Percentiles rank a stretch among this genome's conserved stretches.
These are phyloP conservation scores for Ceratobasidium sp. DNA, from an alignment of 1,284 basidiomycete genomes.

Conservation along the genomic window DNA sequence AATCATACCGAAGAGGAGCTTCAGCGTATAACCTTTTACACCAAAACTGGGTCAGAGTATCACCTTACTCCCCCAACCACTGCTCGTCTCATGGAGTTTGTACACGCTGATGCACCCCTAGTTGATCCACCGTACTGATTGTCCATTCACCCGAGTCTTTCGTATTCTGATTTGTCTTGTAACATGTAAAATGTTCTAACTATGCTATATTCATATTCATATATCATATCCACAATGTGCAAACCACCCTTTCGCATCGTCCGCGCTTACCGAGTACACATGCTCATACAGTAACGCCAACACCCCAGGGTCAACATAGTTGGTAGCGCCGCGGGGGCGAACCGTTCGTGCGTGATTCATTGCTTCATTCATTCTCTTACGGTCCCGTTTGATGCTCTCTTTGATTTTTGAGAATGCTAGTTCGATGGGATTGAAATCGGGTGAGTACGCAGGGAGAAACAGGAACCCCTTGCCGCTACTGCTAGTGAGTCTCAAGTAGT, in stretches of 20 bases:
- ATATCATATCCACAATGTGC: slow-evolving; percentile 34
- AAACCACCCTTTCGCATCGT: slow-evolving; percentile 43
- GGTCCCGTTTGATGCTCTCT: slow-evolving; percentile 44
- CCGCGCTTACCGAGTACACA: slow-evolving; percentile 34
- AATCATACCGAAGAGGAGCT: background rate
- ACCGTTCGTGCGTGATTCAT: slow-evolving; percentile 17
- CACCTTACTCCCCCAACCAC: background rate
- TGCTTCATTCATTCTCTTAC: slow-evolving; percentile 29
- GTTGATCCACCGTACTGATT: background rate
- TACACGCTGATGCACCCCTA: background rate
- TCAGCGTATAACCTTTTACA: background rate
- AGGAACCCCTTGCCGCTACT: too few relatives aligned
- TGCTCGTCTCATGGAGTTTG: slow-evolving; percentile 1
- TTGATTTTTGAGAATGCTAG: slow-evolving; percentile 55
- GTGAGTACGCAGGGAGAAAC: too few relatives aligned
- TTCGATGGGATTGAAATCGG: too few relatives aligned
- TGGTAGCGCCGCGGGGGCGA: background rate
- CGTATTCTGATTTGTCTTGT: background rate
- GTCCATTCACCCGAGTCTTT: background rate
- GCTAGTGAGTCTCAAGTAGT: too few relatives aligned
- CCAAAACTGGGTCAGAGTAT: background rate
- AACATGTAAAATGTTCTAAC: background rate
- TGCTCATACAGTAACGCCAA: background rate
- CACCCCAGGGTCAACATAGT: slow-evolving; percentile 17
- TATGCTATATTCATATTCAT: background rate